Evolutionary conservation across 495 filamentous ascomycete species (phyloP), one percentile per base, ranked within the genome.

Genomic region (Xylaria nigripes): DNA sequence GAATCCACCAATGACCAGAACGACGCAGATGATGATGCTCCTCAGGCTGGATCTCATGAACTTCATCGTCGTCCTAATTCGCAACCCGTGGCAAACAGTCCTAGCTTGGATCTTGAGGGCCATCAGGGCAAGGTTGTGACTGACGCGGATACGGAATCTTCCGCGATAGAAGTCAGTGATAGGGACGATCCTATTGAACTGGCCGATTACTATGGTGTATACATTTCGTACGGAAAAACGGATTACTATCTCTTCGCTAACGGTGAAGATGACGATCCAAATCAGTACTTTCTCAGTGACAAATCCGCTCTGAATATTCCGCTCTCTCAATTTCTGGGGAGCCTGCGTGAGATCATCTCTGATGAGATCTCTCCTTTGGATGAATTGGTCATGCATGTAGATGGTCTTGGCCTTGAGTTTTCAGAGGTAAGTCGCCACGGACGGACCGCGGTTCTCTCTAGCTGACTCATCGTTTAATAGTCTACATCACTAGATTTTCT

Each of bases 221-320:
- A 51, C 21, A 62, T 93, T 40, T 61, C 77, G 10, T 93, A 90
- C 65, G 77, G 81, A 54, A 77, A 81, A 7, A 79, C 69, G 45
- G 81, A 82, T 59, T 89, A 90, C 47, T 80, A 80, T 12, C 71
- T 95, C 7, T 89, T 93, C 56, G 83, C 85, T 30, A 81, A 80
- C 22, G 69, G 75, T 19, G 74, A 81, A 53, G 76, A 80, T 34
- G 82, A 87, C 56, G 80, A 81, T 49, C 75, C 83, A 0, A 82
- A 87, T 45, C 79, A 80, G 9, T 94, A 81, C 60, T 87, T 95
- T 48, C 76, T 96, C 12, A 74, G 82, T 52, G 84, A 91, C 59
- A 76, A 81, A 56, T 71, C 74, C 21, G 70, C 86, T 1, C 74
- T 83, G 15, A 76, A 82, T 45, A 63, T 77, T 18, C 72, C 72